Percentiles rank a stretch among this genome's conserved stretches.
Evolutionary conservation across 306 rosid genomes (phyloP).

Genomic region (Crataegus laevigata): DNA sequence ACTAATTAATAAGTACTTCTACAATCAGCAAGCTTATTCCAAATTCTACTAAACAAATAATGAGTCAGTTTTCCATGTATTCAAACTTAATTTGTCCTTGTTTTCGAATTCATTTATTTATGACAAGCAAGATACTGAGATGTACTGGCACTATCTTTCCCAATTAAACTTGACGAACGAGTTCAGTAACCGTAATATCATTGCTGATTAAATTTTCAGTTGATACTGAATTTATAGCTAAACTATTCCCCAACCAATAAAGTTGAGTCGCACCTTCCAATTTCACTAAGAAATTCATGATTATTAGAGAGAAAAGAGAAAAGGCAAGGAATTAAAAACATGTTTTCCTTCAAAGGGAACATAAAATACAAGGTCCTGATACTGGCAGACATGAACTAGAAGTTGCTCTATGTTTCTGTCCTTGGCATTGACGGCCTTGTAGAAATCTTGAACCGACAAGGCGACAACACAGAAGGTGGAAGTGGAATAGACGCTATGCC

Average conservation of each 20-base stretch:
- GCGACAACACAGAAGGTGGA: constrained; percentile 7
- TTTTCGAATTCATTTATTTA: neutral
- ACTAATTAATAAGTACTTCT: neutral
- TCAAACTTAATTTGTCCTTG: too few species aligned
- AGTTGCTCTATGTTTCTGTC: constrained; percentile 26
- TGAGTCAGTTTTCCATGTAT: too few species aligned
- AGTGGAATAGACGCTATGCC: constrained; percentile 16
- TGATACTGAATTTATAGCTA: neutral
- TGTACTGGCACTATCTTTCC: too few species aligned
- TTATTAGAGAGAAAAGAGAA: neutral
- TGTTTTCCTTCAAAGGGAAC: constrained; percentile 20
- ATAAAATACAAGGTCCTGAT: constrained; percentile 37
- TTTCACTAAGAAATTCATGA: neutral
- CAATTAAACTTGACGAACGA: neutral
- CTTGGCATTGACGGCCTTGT: constrained; percentile 26
- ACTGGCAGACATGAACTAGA: constrained; percentile 24
- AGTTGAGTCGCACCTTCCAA: neutral
- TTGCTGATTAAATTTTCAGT: neutral
- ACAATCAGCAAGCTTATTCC: neutral
- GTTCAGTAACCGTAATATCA: neutral
- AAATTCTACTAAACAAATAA: too few species aligned
- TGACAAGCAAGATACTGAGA: neutral
- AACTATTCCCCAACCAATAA: neutral
- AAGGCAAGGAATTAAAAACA: neutral
- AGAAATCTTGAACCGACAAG: constrained; percentile 14